Conservation (phyloP, 1,139 yeast genomes). For the Yarrowia galli region DNA sequence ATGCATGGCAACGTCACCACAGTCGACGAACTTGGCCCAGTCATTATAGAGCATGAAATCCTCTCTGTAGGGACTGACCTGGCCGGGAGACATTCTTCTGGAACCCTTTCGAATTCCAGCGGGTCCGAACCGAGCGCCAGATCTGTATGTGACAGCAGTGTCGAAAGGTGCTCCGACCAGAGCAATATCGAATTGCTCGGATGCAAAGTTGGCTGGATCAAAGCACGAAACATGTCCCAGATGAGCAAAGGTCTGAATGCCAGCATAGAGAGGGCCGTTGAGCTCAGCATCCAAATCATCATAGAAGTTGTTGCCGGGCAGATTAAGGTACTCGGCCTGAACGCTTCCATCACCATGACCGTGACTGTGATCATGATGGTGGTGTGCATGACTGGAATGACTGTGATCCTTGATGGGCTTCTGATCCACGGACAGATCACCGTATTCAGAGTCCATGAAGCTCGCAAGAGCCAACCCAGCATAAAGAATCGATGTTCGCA, state of each 20-base stretch:
- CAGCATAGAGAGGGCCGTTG: constrained; percentile 29
- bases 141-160: constrained; percentile 74
- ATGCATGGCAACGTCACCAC: constrained; percentile 81
- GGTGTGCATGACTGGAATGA: constrained; percentile 14
- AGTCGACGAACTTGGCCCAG: constrained; percentile 67
- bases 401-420: constrained; percentile 28
- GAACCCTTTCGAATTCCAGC: constrained; percentile 75
- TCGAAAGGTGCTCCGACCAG: constrained; percentile 80
- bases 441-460: constrained; percentile 34
- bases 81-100: constrained; percentile 55
- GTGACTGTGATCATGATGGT: constrained; percentile 16
- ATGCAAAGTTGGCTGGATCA: constrained; percentile 49
- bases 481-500: constrained; percentile 9
- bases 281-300: constrained; percentile 34
- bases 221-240: constrained; percentile 67
- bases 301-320: constrained; percentile 17
- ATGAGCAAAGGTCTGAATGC: constrained; percentile 67
- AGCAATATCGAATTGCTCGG: constrained; percentile 64
- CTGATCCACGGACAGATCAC: constrained; percentile 27
- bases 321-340: constrained; percentile 14
- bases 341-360: background rate
- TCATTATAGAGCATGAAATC: constrained; percentile 65
- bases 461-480: constrained; percentile 23
- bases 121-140: constrained; percentile 85
- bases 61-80: constrained; percentile 63